phyloP scores from a whole-genome alignment of 805 yeast species.

The Candida coquimbonensis region DNA sequence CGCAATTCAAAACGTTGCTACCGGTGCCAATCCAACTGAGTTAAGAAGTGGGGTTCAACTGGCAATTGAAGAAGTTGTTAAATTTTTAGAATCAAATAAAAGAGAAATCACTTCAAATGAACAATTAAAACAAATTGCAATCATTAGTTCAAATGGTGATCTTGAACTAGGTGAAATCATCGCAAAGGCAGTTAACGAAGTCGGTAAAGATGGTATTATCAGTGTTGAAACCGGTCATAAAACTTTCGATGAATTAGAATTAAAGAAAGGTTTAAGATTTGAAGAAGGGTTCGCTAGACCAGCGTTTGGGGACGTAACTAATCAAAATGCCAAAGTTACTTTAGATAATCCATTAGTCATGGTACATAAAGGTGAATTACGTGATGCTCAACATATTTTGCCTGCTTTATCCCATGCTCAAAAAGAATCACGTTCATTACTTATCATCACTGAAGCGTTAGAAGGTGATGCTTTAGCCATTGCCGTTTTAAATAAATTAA shows the following conservation, averaged over 20 bases:
- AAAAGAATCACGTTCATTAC: conserved; percentile 86
- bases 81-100: conserved; percentile 76
- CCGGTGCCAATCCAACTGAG: conserved; percentile 99
- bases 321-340: conserved; percentile 87
- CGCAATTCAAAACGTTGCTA: conserved; percentile 93
- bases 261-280: conserved; percentile 97
- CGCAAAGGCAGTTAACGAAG: conserved; percentile 97
- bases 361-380: conserved; percentile 30
- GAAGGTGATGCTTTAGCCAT: conserved; percentile 99
- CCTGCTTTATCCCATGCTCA: conserved; percentile 92
- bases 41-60: conserved; percentile 95
- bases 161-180: conserved; percentile 82
- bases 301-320: conserved; percentile 73
- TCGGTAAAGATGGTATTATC: conserved; percentile 98
- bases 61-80: conserved; percentile 90
- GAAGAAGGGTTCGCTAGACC: conserved; percentile 97
- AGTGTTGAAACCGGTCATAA: conserved; percentile 98
- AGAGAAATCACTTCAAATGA: conserved; percentile 89
- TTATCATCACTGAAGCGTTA: conserved; percentile 90
- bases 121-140: conserved; percentile 97
- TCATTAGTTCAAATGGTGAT: conserved; percentile 97
- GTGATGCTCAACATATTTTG: conserved; percentile 44
- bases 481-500: conserved; percentile 90
- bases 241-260: conserved; percentile 91
- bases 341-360: conserved; percentile 88